Evolutionary conservation across 495 filamentous ascomycete genomes (phyloP).

Genomic region (Penicillium lividum): DNA sequence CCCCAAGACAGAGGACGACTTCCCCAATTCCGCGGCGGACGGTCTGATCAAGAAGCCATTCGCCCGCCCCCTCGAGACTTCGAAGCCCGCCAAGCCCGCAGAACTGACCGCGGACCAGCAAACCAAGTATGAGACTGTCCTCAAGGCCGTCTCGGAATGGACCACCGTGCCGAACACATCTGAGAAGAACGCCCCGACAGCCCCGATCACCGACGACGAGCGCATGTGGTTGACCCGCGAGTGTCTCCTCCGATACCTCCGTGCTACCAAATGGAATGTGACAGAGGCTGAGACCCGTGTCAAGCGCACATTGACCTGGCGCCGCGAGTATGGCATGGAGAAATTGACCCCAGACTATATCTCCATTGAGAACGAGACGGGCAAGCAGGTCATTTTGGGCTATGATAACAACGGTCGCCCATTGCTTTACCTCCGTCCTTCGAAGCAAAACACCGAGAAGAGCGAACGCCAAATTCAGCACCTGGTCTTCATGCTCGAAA

Average conservation of each 20-base stretch:
- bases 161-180: slow-evolving; percentile 64
- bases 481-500: slow-evolving; percentile 92
- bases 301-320: slow-evolving; percentile 79
- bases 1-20: slow-evolving; percentile 35
- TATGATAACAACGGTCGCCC: slow-evolving; percentile 82
- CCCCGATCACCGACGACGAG: slow-evolving; percentile 75
- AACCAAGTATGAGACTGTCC: slow-evolving; percentile 74
- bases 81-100: slow-evolving; percentile 52
- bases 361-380: slow-evolving; percentile 88
- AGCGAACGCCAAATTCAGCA: slow-evolving; percentile 91
- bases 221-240: slow-evolving; percentile 88
- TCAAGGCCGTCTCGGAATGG: slow-evolving; percentile 68
- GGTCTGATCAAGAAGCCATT: slow-evolving; percentile 71
- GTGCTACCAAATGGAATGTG: slow-evolving; percentile 88
- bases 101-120: slow-evolving; percentile 75
- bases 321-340: slow-evolving; percentile 80
- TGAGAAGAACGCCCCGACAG: slow-evolving; percentile 56
- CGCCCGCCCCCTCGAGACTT: slow-evolving; percentile 54
- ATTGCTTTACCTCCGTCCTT: slow-evolving; percentile 86
- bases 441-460: slow-evolving; percentile 86
- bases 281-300: slow-evolving; percentile 75
- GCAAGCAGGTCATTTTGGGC: slow-evolving; percentile 86
- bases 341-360: slow-evolving; percentile 79
- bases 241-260: slow-evolving; percentile 88
- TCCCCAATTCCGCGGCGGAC: slow-evolving; percentile 46